Percentiles rank a stretch among this genome's conserved stretches.
phyloP scores from a whole-genome alignment of 1,139 yeast genomes.

The Taiozyma onychis region DNA sequence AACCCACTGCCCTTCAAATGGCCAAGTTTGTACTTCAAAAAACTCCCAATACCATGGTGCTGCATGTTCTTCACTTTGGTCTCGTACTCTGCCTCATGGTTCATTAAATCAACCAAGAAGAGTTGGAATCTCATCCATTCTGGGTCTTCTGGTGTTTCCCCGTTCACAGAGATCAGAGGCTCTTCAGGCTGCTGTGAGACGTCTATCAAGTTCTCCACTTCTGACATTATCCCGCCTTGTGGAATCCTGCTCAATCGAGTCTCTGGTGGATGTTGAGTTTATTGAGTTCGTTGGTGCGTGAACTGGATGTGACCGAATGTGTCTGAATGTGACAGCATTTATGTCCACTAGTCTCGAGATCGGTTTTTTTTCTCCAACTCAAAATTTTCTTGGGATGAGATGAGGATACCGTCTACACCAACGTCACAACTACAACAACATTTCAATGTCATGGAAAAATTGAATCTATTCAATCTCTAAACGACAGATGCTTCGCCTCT shows the following conservation, averaged over 20 bases:
- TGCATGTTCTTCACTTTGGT: slow-evolving; percentile 1
- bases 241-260: neutral
- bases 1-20: slow-evolving; percentile 16
- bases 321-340: neutral
- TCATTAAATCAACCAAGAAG: slow-evolving; percentile 11
- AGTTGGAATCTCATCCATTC: neutral
- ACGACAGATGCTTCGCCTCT: slow-evolving; percentile 38
- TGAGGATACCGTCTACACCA: neutral
- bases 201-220: neutral
- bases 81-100: neutral
- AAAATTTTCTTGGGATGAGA: neutral
- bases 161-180: neutral
- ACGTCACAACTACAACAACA: too few species aligned
- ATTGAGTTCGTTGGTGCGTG: neutral
- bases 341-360: neutral
- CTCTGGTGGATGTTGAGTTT: neutral
- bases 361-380: neutral
- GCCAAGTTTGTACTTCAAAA: slow-evolving; percentile 16
- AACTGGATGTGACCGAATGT: neutral
- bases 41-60: slow-evolving; percentile 16
- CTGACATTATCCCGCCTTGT: neutral
- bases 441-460: too few species aligned
- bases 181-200: neutral
- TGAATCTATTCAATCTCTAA: neutral
- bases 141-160: neutral